These are phyloP conservation scores for Colletotrichum agaves DNA, from an alignment of 2,329 filamentous ascomycete genomes.

Conservation along the genomic window DNA sequence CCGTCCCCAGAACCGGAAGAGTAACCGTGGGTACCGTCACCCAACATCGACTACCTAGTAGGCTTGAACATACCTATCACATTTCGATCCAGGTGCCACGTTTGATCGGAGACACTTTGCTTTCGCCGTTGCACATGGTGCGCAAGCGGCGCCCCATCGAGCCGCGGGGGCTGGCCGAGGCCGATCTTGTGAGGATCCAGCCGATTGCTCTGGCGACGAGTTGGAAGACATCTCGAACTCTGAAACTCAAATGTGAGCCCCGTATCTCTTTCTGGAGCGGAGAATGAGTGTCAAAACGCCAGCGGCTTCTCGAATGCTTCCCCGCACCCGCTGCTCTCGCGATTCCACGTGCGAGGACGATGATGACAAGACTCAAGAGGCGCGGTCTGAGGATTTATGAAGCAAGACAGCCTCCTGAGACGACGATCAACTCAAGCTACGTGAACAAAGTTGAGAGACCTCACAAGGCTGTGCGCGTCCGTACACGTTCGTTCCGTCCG, in stretches of 20 bases:
- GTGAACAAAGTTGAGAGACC: too few relatives aligned
- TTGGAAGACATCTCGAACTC: not conserved
- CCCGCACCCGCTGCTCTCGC: too few relatives aligned
- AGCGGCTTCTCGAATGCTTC: too few relatives aligned
- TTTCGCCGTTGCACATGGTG: slow-evolving; percentile 60
- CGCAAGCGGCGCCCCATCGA: slow-evolving; percentile 62
- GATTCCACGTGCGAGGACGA: not conserved
- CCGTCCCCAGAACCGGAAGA: not conserved
- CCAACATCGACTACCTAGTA: not conserved
- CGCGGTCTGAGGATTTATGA: not conserved
- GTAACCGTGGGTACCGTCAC: not conserved
- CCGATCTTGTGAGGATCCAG: not conserved
- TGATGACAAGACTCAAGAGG: not conserved
- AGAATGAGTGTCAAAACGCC: too few relatives aligned
- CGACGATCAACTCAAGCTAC: too few relatives aligned
- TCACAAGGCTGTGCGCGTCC: too few relatives aligned
- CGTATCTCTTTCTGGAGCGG: too few relatives aligned
- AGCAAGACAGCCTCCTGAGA: too few relatives aligned
- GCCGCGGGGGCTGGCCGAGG: not conserved
- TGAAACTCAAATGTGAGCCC: not conserved
- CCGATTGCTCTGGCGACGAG: not conserved
- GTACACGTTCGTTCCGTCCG: too few relatives aligned
- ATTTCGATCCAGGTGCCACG: slow-evolving; percentile 51
- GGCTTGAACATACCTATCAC: slow-evolving; percentile 51
- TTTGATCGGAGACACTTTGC: slow-evolving; percentile 61